Evolutionary conservation across 2,329 filamentous ascomycete genomes (phyloP), one percentile per base, ranked within the genome.

Genomic region (Claviceps pazoutovae): DNA sequence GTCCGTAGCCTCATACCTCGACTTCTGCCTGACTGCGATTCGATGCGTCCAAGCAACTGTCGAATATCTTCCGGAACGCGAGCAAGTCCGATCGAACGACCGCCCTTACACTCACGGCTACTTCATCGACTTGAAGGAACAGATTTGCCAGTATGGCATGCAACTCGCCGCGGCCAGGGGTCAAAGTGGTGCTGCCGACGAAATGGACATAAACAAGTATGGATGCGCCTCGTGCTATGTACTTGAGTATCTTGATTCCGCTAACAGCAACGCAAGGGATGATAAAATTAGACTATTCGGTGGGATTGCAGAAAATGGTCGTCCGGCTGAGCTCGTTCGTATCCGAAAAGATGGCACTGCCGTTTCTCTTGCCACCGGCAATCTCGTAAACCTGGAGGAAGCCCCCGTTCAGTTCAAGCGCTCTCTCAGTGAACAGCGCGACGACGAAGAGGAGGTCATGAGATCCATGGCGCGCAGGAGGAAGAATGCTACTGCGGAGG

Each of bases 391-490:
- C 51, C 58, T 78, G 23, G 71, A 74, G 43, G 73, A 76, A 51
- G 66, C 65, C 6, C 67, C 71, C n/a, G 63, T 76, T 54, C 70
- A 74, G 51, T 74, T 83, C 64, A 84, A 84, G 71, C 78, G 80
- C 55, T 83, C 80, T n/a, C 68, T 80, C 56, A 83, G 80, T 60
- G 71, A 88, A 61, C 79, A 84, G 61, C 76, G 80, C 16, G 81
- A 84, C 58, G 88, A 94, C 58, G 86, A 91, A 53, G 88, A 88
- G 60, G 83, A 84, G 60, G 85, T 89, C 56, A 80, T 84, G 69
- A 87, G 90, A 48, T 97, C 90, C 42, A 97, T 96, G 91, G 91
- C 90, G 53, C 85, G 90, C 53, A 84, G 89, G 58, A 94, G 94
- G 79, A 95, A 95, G 80, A 91, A 91, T 54, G 88, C 88, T 38